Evolutionary conservation across 2,329 filamentous ascomycete species (phyloP).

Genomic region (Neopestalotiopsis clavispora): DNA sequence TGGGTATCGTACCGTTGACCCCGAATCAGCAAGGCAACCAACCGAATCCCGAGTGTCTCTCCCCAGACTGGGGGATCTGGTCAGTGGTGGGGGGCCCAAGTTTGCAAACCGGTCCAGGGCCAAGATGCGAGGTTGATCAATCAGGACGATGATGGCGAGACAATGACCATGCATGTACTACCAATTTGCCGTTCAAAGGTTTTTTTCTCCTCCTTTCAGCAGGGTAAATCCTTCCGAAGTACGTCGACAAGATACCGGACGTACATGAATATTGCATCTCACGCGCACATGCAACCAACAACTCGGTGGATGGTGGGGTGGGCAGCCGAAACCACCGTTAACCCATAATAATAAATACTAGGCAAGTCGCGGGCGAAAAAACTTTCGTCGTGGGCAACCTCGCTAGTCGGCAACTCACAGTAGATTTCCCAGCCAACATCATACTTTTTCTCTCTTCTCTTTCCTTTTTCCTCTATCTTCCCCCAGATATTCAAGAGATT

Average conservation of each 20-base stretch:
- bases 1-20: too few species aligned
- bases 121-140: neutral
- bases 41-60: neutral
- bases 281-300: neutral
- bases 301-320: neutral
- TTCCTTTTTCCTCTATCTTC: neutral
- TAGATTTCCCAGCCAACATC: neutral
- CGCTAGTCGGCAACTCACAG: neutral
- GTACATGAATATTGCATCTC: neutral
- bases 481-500: neutral
- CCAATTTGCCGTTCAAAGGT: neutral
- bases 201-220: neutral
- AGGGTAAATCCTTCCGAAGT: too few species aligned
- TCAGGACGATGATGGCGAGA: neutral
- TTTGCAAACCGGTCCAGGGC: neutral
- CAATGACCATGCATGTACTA: slow-evolving; percentile 1
- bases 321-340: neutral
- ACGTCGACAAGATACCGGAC: too few species aligned
- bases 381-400: neutral
- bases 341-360: neutral
- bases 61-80: neutral
- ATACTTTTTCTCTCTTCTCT: neutral
- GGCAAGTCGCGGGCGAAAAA: neutral
- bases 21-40: too few species aligned
- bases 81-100: too few species aligned